Base-by-base conservation (phyloP, 495 filamentous ascomycete genomes). In the Astrocystis sublimbata region DNA sequence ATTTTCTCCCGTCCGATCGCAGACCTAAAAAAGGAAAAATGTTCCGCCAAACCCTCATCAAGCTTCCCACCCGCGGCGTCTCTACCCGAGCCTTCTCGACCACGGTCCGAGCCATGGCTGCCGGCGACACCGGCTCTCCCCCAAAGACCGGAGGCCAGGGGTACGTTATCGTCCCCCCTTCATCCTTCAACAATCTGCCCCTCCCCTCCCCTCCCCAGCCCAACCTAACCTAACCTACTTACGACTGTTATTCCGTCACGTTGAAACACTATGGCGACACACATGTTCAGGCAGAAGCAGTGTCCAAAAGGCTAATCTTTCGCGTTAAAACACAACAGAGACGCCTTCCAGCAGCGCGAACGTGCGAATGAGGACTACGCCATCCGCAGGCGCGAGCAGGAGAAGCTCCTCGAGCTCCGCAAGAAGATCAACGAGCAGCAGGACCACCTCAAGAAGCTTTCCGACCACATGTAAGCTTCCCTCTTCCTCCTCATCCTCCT, bases 301-400 rank as follows among this genome's bases (percentile, higher is more conserved):
- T 26, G 8, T 55, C 15, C 5, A 13, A 33, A 26, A 28, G 35
- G 21, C 33, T 64, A 55, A 60, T 33, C n/a, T n/a, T n/a, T 17
- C 43, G 17, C 15, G 21, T 2, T 6, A 56, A 6, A 10, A 17
- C 8, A 28, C 41, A 52, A 67, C 63, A 93, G 93, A 62, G 94
- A 99, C 73, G 82, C 88, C 52, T 99, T 97, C 85, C 89, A 88
- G 72, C 86, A 87, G 73, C 92, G 94, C 67, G 94, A 99, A 79
- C 87, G 87, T 64, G 93, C 93, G 62, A 82, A 81, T 72, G 94
- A 99, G 78, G 86, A 90, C 71, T 83, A 83, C 64, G 89, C 90
- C 79, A 90, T 99, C 76, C 80, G 84, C 54, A 79, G 90, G 81
- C 87, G 89, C 69, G 94, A 99, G 84, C 80, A 85, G 74, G 84